Percentiles rank a stretch among this genome's conserved stretches.
These are phyloP conservation scores for Micractinium conductrix DNA, from an alignment of 139 green algal species.

Conservation along the genomic window DNA sequence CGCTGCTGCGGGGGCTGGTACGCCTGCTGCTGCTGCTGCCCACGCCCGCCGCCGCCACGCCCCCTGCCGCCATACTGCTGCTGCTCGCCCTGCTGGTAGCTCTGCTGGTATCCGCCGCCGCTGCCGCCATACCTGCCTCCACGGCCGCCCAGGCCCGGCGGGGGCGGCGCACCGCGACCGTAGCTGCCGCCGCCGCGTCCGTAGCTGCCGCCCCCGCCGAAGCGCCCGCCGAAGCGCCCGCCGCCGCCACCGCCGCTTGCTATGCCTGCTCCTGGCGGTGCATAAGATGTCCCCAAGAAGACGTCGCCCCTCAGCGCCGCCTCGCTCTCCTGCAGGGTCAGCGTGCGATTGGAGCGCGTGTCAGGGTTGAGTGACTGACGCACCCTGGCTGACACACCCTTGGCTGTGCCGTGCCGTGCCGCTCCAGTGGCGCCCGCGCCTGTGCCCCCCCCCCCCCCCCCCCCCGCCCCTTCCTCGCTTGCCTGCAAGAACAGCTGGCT, in stretches of 20 bases:
- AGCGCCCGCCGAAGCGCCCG: not conserved
- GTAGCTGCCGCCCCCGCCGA: not conserved
- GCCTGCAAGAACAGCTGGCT: conserved; percentile 31
- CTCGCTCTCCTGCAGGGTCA: conserved; percentile 19
- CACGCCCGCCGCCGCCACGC: not conserved
- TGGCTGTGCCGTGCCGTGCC: no score
- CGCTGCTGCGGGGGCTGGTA: conserved; percentile 11
- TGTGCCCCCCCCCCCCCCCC: no score
- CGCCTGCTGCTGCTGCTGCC: not conserved
- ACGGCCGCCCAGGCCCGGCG: not conserved
- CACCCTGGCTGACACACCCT: no score
- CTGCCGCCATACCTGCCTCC: not conserved
- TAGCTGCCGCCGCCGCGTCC: not conserved
- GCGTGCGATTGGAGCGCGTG: no score
- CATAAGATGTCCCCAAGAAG: conserved; percentile 16
- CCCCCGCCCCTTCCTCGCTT: no score
- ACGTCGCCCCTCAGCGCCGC: not conserved
- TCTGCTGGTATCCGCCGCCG: not conserved
- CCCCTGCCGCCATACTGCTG: not conserved
- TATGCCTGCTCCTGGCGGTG: not conserved
- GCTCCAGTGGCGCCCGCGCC: no score
- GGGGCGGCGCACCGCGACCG: not conserved
- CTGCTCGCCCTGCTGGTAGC: no score
- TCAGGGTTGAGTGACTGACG: no score
- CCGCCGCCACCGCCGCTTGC: not conserved